A percentile compares a stretch with the other conserved stretches of the same genome.
phyloP scores from a whole-genome alignment of 768 basidiomycete species.

The Galerina sulciceps region DNA sequence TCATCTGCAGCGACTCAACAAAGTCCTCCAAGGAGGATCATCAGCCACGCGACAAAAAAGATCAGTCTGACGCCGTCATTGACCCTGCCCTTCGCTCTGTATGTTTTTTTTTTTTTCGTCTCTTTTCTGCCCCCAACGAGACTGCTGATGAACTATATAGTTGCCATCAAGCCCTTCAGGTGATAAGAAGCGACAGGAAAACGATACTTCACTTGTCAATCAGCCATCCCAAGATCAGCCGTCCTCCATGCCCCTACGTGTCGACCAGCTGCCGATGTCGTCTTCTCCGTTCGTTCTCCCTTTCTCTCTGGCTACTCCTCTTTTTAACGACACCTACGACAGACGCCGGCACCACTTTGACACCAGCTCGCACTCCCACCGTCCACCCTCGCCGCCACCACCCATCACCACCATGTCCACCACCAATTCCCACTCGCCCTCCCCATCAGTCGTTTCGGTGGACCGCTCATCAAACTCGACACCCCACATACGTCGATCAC shows the following conservation, averaged over 20 bases:
- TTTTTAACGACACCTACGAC: constrained; percentile 19
- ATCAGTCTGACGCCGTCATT: constrained; percentile 25
- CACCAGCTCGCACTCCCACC: constrained; percentile 40
- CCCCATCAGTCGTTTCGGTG: constrained; percentile 59
- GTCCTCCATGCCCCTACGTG: constrained; percentile 54
- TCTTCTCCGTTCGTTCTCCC: constrained; percentile 30
- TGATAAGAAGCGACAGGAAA: constrained; percentile 36
- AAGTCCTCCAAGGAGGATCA: constrained; percentile 19
- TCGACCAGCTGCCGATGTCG: constrained; percentile 33
- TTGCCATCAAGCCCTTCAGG: constrained; percentile 36
- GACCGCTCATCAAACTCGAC: constrained; percentile 66
- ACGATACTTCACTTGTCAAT: constrained; percentile 14
- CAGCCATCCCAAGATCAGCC: constrained; percentile 10
- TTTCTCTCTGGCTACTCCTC: constrained; percentile 14
- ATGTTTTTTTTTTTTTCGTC: constrained; percentile 24
- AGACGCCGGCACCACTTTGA: constrained; percentile 43
- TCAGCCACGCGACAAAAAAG: constrained; percentile 6
- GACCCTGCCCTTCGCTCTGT: constrained; percentile 37
- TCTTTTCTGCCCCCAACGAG: background rate
- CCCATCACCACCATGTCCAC: constrained; percentile 33
- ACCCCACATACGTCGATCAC: constrained; percentile 53
- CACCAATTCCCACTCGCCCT: constrained; percentile 45
- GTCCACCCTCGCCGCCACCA: constrained; percentile 50
- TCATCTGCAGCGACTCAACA: constrained; percentile 24
- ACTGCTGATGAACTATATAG: constrained; percentile 33